Conservation (phyloP, 176 grass and related monocot species). For the Raddia guianensis region DNA sequence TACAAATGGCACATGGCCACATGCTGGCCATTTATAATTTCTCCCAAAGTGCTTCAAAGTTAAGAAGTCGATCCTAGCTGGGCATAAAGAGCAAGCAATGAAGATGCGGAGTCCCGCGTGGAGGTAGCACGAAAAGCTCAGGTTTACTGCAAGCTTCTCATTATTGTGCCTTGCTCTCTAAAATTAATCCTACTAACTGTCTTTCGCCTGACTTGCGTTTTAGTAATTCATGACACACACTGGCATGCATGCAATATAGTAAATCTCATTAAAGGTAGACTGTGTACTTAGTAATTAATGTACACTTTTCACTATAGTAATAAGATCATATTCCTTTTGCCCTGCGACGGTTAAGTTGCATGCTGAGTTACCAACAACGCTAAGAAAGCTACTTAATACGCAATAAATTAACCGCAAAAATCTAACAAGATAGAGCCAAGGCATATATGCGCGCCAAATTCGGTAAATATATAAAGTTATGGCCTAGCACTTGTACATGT, state of each 20-base stretch:
- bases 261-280: slow-evolving; percentile 36
- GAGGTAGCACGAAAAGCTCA: slow-evolving; percentile 22
- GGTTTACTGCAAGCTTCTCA: slow-evolving; percentile 25
- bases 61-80: neutral
- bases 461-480: slow-evolving; percentile 36
- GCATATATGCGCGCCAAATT: neutral
- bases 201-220: slow-evolving; percentile 18
- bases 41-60: slow-evolving; percentile 8
- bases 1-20: neutral
- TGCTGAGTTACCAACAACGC: slow-evolving; percentile 3
- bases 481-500: slow-evolving; percentile 12
- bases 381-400: too few species aligned
- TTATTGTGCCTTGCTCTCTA: slow-evolving; percentile 28
- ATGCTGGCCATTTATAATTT: neutral
- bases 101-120: neutral
- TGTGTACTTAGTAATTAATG: neutral
- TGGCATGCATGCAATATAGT: slow-evolving; percentile 16
- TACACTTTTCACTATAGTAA: slow-evolving; percentile 14
- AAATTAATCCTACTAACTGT: slow-evolving; percentile 34
- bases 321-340: slow-evolving; percentile 30
- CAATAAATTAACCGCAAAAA: slow-evolving; percentile 50
- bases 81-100: slow-evolving; percentile 2
- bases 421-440: slow-evolving; percentile 38
- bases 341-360: neutral
- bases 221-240: slow-evolving; percentile 9